Evolutionary conservation across 2,329 filamentous ascomycete genomes (phyloP).

Genomic region (Fusarium cicatricum): DNA sequence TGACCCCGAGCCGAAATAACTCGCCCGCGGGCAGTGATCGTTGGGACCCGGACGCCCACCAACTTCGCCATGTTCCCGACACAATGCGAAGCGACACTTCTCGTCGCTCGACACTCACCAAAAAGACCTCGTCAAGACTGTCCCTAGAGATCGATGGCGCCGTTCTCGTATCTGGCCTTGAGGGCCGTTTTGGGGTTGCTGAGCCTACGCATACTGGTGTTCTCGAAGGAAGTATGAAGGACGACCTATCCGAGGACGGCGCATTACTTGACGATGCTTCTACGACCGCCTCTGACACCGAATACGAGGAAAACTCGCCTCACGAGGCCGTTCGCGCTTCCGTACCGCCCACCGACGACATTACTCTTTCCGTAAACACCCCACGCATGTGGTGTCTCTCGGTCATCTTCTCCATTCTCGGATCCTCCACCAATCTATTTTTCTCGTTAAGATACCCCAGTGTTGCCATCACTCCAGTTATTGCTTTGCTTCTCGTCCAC

Average conservation of each 20-base stretch:
- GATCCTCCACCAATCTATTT: conserved; percentile 86
- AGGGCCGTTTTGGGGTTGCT: conserved; percentile 61
- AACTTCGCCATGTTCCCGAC: conserved; percentile 47
- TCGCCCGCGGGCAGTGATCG: conserved; percentile 49
- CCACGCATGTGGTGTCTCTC: conserved; percentile 88
- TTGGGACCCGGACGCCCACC: conserved; percentile 43
- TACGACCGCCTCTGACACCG: conserved; percentile 55
- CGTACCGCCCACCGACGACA: conserved; percentile 78
- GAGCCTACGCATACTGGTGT: conserved; percentile 57
- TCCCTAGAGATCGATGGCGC: conserved; percentile 62
- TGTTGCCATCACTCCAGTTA: conserved; percentile 88
- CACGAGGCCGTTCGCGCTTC: conserved; percentile 84
- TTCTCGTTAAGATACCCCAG: conserved; percentile 91
- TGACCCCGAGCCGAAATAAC: conserved; percentile 47
- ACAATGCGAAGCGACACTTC: conserved; percentile 46
- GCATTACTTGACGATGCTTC: conserved; percentile 49
- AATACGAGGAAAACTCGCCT: conserved; percentile 73
- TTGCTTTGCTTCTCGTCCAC: conserved; percentile 84
- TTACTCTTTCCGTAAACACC: conserved; percentile 81
- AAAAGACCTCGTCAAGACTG: conserved; percentile 46
- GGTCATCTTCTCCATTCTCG: conserved; percentile 80
- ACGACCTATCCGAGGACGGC: conserved; percentile 49
- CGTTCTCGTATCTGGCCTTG: conserved; percentile 60
- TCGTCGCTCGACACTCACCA: conserved; percentile 44
- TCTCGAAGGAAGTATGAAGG: conserved; percentile 53